Evolutionary conservation across 2,329 filamentous ascomycete species (phyloP).

Genomic region (Alternaria consortialis): DNA sequence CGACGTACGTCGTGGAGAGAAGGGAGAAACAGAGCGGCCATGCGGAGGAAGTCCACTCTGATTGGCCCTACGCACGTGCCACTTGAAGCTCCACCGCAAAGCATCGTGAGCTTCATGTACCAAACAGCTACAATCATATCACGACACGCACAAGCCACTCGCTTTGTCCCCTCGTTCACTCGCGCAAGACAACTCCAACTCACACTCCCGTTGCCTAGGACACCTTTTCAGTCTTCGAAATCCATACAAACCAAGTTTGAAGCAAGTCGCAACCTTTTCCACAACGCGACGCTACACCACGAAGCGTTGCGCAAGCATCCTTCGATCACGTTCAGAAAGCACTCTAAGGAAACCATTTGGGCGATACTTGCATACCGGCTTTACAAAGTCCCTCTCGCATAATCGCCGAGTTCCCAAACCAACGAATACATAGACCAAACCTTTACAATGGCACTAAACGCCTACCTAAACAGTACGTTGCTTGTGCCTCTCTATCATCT

Average conservation of each 20-base stretch:
- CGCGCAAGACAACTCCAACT: not conserved
- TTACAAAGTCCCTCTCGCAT: not conserved
- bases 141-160: not conserved
- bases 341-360: rapidly evolving
- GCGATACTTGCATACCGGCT: too few relatives aligned
- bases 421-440: not conserved
- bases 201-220: not conserved
- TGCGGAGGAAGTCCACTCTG: conserved; percentile 1
- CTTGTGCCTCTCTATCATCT: not conserved
- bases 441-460: conserved; percentile 53
- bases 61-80: conserved; percentile 3
- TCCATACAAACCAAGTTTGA: not conserved
- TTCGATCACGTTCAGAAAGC: not conserved
- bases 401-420: not conserved
- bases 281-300: not conserved
- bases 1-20: not conserved
- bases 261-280: not conserved
- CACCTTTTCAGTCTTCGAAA: too few relatives aligned
- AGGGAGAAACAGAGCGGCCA: not conserved
- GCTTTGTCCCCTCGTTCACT: not conserved
- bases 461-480: conserved; percentile 54
- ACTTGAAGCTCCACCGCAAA: conserved; percentile 4
- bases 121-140: not conserved
- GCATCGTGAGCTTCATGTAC: conserved; percentile 6
- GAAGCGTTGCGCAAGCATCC: not conserved